Conservation (phyloP, 2,329 filamentous ascomycete species). For the Diaporthe citrichinensis region DNA sequence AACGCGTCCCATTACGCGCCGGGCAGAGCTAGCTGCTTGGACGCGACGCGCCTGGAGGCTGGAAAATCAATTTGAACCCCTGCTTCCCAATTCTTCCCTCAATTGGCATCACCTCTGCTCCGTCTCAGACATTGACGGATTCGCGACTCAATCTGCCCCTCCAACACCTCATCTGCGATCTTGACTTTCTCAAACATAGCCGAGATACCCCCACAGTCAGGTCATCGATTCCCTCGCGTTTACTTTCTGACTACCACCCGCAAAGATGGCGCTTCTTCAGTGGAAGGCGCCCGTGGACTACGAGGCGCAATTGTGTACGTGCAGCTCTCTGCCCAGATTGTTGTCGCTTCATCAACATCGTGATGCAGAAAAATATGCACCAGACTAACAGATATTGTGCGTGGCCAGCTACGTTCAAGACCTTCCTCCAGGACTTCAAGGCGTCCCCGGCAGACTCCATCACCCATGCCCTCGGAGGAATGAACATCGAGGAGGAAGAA, state of each 20-base stretch:
- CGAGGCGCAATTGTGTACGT: slow-evolving; percentile 83
- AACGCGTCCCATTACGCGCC: slow-evolving; percentile 24
- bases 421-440: slow-evolving; percentile 92
- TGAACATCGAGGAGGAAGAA: slow-evolving; percentile 90
- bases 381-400: slow-evolving; percentile 14
- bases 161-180: slow-evolving; percentile 6
- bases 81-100: slow-evolving; percentile 31
- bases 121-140: slow-evolving; percentile 19
- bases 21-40: slow-evolving; percentile 4
- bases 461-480: slow-evolving; percentile 84
- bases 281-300: slow-evolving; percentile 88
- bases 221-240: background rate
- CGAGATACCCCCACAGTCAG: background rate
- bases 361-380: background rate
- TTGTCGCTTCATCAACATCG: no score
- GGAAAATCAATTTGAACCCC: slow-evolving; percentile 34
- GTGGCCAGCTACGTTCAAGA: slow-evolving; percentile 80
- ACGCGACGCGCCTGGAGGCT: slow-evolving; percentile 32
- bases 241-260: background rate
- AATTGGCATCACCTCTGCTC: slow-evolving; percentile 24
- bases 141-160: slow-evolving; percentile 16
- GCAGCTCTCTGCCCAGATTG: slow-evolving; percentile 28
- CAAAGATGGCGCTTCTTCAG: slow-evolving; percentile 86
- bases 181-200: background rate
- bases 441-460: slow-evolving; percentile 78